Evolutionary conservation across 495 filamentous ascomycete genomes (phyloP).

Genomic region (Trichoderma asperelloides): DNA sequence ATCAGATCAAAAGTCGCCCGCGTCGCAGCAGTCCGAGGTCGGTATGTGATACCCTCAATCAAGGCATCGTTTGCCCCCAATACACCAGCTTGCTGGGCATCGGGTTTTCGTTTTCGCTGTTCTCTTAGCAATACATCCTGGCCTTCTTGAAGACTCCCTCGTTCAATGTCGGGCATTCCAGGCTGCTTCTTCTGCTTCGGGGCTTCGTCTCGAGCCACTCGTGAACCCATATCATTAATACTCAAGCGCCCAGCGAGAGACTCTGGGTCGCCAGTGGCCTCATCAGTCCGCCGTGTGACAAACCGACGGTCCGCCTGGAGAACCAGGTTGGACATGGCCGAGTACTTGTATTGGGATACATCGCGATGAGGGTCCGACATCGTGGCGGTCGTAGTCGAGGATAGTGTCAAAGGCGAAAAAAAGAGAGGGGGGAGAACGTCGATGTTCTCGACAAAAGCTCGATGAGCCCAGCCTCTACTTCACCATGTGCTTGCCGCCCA

Average conservation of each 20-base stretch:
- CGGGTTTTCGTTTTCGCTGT: constrained; percentile 78
- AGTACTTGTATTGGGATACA: constrained; percentile 98
- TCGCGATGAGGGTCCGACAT: constrained; percentile 84
- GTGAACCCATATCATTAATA: constrained; percentile 87
- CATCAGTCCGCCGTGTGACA: constrained; percentile 81
- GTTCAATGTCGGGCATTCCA: constrained; percentile 57
- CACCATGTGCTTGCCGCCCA: constrained; percentile 21
- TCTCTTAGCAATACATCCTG: constrained; percentile 79
- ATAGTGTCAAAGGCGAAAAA: background rate
- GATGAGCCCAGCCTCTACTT: constrained; percentile 14
- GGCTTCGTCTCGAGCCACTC: constrained; percentile 67
- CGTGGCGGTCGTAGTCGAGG: constrained; percentile 17
- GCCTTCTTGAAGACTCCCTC: constrained; percentile 73
- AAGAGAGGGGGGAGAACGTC: background rate
- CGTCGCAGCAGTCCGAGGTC: constrained; percentile 84
- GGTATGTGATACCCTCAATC: constrained; percentile 75
- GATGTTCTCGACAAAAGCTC: constrained; percentile 10
- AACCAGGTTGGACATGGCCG: constrained; percentile 99
- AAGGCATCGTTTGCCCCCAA: constrained; percentile 77
- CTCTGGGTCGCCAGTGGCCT: constrained; percentile 94
- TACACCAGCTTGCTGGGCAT: constrained; percentile 65
- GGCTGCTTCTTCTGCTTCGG: constrained; percentile 68
- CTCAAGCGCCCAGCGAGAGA: constrained; percentile 89
- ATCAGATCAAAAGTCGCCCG: constrained; percentile 95
- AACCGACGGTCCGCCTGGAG: constrained; percentile 98